Percentiles rank a stretch among this genome's conserved stretches.
phyloP scores from a whole-genome alignment of 1,284 basidiomycete species.

The Mycena citricolor region DNA sequence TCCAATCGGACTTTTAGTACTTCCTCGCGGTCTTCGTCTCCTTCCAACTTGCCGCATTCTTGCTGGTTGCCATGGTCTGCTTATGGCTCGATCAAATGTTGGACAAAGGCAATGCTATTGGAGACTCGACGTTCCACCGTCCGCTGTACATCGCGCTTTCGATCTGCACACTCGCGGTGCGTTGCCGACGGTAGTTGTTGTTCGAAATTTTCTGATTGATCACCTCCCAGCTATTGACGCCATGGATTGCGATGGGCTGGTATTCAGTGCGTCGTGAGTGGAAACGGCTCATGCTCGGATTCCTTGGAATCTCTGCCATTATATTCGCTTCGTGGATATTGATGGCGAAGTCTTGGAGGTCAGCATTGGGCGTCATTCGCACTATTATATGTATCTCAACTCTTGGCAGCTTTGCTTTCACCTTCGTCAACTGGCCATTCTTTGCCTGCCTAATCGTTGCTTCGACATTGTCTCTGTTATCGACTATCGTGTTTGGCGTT shows the following conservation, averaged over 20 bases:
- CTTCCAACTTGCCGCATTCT: conserved; percentile 49
- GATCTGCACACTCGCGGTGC: conserved; percentile 15
- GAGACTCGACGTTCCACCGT: conserved; percentile 10
- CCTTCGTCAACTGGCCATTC: conserved; percentile 55
- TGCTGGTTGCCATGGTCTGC: conserved; percentile 18
- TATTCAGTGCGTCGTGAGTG: conserved; percentile 50
- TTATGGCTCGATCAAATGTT: conserved; percentile 23
- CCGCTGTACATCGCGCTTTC: conserved; percentile 15
- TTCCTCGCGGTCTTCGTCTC: conserved; percentile 54
- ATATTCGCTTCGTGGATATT: conserved; percentile 48
- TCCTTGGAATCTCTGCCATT: conserved; percentile 45
- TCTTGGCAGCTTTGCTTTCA: conserved; percentile 47
- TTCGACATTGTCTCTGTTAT: conserved; percentile 42
- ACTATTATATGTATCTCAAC: not conserved
- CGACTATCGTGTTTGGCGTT: conserved; percentile 45
- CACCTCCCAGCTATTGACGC: conserved; percentile 41
- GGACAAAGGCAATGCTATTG: conserved; percentile 16
- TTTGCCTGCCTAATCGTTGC: conserved; percentile 47
- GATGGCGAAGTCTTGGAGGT: conserved; percentile 45
- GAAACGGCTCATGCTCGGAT: conserved; percentile 42
- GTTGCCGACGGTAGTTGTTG: conserved; percentile 37
- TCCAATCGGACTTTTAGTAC: conserved; percentile 54
- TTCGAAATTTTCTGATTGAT: too few relatives aligned
- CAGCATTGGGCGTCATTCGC: not conserved
- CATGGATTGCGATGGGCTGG: conserved; percentile 56